Percentiles rank a stretch among this genome's conserved stretches.
Conservation (phyloP, 371 early-diverging fungal species). For the Mortierella sp. region DNA sequence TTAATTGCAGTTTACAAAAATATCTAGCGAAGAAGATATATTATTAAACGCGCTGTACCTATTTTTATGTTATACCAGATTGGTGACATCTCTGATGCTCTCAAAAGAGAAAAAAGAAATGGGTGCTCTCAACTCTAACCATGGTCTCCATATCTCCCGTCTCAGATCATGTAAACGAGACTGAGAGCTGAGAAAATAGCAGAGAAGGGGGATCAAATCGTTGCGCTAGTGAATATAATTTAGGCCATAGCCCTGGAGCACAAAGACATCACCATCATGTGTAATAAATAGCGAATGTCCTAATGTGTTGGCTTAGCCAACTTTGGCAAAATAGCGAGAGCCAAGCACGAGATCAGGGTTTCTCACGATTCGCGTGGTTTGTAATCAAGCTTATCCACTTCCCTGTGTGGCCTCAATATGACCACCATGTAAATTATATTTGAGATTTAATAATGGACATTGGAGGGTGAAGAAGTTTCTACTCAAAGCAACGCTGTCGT, state of each 20-base stretch:
- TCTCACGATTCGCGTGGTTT: not conserved
- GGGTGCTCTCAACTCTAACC: conserved; percentile 13
- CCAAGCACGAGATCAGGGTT: conserved; percentile 6
- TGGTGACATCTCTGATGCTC: conserved; percentile 14
- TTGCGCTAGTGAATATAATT: not conserved
- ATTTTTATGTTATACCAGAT: conserved; percentile 29
- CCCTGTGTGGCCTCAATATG: not conserved
- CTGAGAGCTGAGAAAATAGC: not conserved
- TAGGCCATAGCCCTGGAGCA: not conserved
- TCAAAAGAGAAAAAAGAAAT: conserved; percentile 7
- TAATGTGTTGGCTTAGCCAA: not conserved
- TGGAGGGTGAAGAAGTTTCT: too few relatives aligned
- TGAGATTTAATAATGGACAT: too few relatives aligned
- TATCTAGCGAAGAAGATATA: not conserved
- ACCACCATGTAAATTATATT: too few relatives aligned
- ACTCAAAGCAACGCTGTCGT: too few relatives aligned
- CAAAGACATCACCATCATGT: not conserved
- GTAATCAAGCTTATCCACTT: not conserved
- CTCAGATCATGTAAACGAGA: conserved; percentile 13
- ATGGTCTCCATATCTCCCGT: not conserved
- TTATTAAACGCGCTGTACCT: conserved; percentile 10
- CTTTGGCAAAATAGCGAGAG: not conserved
- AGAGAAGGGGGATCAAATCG: not conserved
- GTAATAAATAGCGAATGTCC: too few relatives aligned
- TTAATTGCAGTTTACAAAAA: too few relatives aligned